These are phyloP conservation scores for Lactarius vividus DNA, from an alignment of 768 basidiomycete species.

Conservation along the genomic window DNA sequence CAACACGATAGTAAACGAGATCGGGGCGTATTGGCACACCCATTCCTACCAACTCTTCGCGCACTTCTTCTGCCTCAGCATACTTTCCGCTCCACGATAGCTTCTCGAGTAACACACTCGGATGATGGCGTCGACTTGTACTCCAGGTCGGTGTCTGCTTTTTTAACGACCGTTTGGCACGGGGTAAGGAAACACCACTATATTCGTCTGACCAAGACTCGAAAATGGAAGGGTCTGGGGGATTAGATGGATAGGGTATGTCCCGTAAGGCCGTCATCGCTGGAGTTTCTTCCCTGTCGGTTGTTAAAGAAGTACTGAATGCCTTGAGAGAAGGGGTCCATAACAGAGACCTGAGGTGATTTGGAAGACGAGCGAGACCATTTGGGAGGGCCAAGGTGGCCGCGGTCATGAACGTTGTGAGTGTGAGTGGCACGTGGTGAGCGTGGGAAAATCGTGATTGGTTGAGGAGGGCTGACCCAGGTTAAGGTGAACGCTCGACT, in stretches of 20 bases:
- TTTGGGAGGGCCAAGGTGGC: conserved; percentile 12
- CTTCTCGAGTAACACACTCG: conserved; percentile 29
- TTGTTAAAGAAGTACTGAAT: conserved; percentile 29
- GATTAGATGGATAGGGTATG: conserved; percentile 36
- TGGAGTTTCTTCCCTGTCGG: conserved; percentile 33
- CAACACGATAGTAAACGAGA: conserved; percentile 39
- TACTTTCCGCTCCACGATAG: conserved; percentile 35
- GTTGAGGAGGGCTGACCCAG: neutral
- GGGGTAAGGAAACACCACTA: neutral
- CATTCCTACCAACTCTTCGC: conserved; percentile 40
- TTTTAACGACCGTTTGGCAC: neutral
- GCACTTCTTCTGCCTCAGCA: conserved; percentile 38
- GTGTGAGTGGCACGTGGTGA: conserved; percentile 14
- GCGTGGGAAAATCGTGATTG: conserved; percentile 13
- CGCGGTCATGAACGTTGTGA: conserved; percentile 7
- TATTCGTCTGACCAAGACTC: conserved; percentile 40
- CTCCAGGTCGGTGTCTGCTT: neutral
- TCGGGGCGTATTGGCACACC: conserved; percentile 40
- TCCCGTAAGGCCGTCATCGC: conserved; percentile 37
- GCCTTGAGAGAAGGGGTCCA: conserved; percentile 22
- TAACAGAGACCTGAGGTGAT: conserved; percentile 7
- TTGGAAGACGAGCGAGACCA: conserved; percentile 14
- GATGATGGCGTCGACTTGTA: neutral
- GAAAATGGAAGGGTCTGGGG: conserved; percentile 38
- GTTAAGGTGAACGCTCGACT: neutral